phyloP scores from a whole-genome alignment of 2,329 filamentous ascomycete species.

The Podosphaera xanthii region DNA sequence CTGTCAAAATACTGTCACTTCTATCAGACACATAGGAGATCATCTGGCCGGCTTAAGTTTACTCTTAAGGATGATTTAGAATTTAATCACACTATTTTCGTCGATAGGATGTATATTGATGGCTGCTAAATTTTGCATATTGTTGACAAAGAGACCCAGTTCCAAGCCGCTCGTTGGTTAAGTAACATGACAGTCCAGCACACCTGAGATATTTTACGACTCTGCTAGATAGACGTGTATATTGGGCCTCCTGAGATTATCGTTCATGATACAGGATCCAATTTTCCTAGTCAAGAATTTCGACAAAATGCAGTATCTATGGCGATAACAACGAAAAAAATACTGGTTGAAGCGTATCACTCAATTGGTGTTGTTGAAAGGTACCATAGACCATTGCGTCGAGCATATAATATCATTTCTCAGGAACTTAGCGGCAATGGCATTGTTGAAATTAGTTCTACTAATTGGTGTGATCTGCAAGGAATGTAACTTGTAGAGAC shows the following conservation, averaged over 20 bases:
- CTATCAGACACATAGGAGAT: no score
- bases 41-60: neutral
- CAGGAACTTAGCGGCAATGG: no score
- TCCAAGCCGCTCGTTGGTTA: neutral
- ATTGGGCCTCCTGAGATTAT: no score
- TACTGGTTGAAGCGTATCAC: neutral
- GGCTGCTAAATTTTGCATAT: neutral
- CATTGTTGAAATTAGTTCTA: neutral
- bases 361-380: neutral
- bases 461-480: no score
- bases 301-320: neutral
- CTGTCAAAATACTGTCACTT: no score
- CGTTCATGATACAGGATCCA: neutral
- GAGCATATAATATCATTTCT: neutral
- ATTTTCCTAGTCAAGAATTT: slow-evolving; percentile 3
- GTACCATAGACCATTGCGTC: neutral
- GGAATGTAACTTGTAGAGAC: no score
- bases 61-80: neutral
- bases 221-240: neutral
- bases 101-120: slow-evolving; percentile 2
- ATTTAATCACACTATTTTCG: slow-evolving; percentile 1
- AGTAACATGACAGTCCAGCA: neutral
- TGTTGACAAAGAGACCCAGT: slow-evolving; percentile 1
- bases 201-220: neutral
- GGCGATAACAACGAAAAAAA: neutral